A percentile compares a stretch with the other conserved stretches of the same genome.
Evolutionary conservation across 495 filamentous ascomycete species (phyloP).

Genomic region (Penicillium dipodomyicola): DNA sequence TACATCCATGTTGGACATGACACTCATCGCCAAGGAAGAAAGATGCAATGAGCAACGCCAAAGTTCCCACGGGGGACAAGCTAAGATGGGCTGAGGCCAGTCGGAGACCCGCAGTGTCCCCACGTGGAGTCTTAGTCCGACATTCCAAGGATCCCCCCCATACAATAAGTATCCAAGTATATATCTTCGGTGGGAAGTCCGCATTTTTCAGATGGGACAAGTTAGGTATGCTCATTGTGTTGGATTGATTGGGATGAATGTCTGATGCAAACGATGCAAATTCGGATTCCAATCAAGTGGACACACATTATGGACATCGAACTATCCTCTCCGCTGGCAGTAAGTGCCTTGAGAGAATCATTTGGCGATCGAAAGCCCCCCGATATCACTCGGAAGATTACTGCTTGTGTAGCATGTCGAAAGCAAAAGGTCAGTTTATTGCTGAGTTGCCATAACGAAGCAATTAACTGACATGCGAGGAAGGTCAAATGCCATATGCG

Average conservation of each 20-base stretch:
- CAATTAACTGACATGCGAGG: slow-evolving; percentile 3
- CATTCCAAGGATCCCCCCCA: too few relatives aligned
- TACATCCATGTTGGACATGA: background rate
- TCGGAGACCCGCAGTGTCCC: slow-evolving; percentile 6
- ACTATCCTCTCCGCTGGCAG: slow-evolving; percentile 20
- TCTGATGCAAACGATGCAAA: background rate
- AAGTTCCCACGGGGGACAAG: slow-evolving; percentile 6
- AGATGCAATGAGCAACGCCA: slow-evolving; percentile 13
- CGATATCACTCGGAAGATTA: slow-evolving; percentile 40
- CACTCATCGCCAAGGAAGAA: too few relatives aligned
- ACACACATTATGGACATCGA: slow-evolving; percentile 15
- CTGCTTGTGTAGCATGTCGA: slow-evolving; percentile 41
- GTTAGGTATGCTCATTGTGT: background rate
- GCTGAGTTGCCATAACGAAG: background rate
- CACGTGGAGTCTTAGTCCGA: too few relatives aligned
- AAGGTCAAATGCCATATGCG: slow-evolving; percentile 47
- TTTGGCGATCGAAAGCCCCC: slow-evolving; percentile 38
- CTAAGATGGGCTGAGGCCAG: slow-evolving; percentile 3
- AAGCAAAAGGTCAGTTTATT: slow-evolving; percentile 33
- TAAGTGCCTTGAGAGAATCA: slow-evolving; percentile 32
- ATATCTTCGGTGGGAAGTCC: slow-evolving; percentile 26
- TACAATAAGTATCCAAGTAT: background rate
- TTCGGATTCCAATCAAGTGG: background rate
- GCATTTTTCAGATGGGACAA: background rate
- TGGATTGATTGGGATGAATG: background rate